These are phyloP conservation scores for Pholiota adiposa DNA, from an alignment of 1,284 basidiomycete genomes.

Conservation along the genomic window DNA sequence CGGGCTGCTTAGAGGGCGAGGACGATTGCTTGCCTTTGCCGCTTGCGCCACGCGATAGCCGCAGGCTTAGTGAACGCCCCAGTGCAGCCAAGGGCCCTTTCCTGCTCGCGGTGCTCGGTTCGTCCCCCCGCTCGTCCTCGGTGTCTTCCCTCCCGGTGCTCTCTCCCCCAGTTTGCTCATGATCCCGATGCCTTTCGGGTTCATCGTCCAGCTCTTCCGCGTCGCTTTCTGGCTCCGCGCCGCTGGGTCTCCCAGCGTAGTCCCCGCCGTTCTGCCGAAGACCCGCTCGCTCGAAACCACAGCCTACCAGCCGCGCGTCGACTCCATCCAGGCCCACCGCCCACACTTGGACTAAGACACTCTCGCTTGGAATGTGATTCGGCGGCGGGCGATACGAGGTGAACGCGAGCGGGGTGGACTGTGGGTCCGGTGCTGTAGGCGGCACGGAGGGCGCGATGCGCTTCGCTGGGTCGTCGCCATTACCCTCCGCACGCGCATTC, in stretches of 20 bases:
- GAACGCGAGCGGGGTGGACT: slow-evolving; percentile 36
- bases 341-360: slow-evolving; percentile 84
- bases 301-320: slow-evolving; percentile 66
- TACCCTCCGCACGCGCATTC: slow-evolving; percentile 5
- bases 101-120: slow-evolving; percentile 5
- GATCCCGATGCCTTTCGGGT: neutral
- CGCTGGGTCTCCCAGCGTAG: neutral
- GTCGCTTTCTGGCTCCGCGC: neutral
- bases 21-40: neutral
- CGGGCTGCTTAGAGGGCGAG: neutral
- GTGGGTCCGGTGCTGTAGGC: neutral
- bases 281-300: slow-evolving; percentile 33
- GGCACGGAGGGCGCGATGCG: neutral
- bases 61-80: slow-evolving; percentile 21
- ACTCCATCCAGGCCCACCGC: slow-evolving; percentile 79
- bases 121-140: slow-evolving; percentile 7
- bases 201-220: slow-evolving; percentile 2
- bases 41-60: slow-evolving; percentile 12
- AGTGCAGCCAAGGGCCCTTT: slow-evolving; percentile 21
- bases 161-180: slow-evolving; percentile 12
- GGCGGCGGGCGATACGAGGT: slow-evolving; percentile 72
- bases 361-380: slow-evolving; percentile 62
- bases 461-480: neutral
- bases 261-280: slow-evolving; percentile 15
- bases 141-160: neutral